phyloP scores from a whole-genome alignment of 805 yeast species.

The Kazachstania viticola region DNA sequence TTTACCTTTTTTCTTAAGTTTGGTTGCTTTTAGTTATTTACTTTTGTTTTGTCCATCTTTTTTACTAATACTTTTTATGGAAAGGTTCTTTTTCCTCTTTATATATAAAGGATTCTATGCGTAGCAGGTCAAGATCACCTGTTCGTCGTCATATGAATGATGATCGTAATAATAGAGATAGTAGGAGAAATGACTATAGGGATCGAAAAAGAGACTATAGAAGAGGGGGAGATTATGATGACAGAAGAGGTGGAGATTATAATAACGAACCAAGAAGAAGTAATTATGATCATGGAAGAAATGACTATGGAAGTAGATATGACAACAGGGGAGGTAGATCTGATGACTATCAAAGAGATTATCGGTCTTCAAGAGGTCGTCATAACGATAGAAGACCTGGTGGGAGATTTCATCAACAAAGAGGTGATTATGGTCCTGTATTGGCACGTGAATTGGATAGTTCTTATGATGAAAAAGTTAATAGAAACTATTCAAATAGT shows the following conservation, averaged over 20 bases:
- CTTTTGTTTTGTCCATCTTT: not conserved
- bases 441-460: constrained; percentile 16
- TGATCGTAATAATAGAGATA: constrained; percentile 13
- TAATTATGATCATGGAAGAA: constrained; percentile 2
- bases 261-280: constrained; percentile 2
- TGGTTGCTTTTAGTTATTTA: too few species aligned
- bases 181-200: constrained; percentile 12
- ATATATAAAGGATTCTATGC: constrained; percentile 1
- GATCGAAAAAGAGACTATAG: not conserved
- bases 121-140: constrained; percentile 18
- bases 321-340: constrained; percentile 9
- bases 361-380: constrained; percentile 12
- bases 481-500: constrained; percentile 56
- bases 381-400: constrained; percentile 12
- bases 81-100: too few species aligned
- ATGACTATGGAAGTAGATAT: constrained; percentile 3
- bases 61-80: not conserved
- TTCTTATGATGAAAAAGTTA: constrained; percentile 29
- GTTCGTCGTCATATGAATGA: constrained; percentile 8
- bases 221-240: constrained; percentile 2
- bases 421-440: constrained; percentile 19
- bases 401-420: constrained; percentile 2
- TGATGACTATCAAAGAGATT: constrained; percentile 3
- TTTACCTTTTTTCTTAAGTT: too few species aligned
- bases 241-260: constrained; percentile 1